Evolutionary conservation across 306 rosid genomes (phyloP).

Genomic region (Canavalia gladiata): DNA sequence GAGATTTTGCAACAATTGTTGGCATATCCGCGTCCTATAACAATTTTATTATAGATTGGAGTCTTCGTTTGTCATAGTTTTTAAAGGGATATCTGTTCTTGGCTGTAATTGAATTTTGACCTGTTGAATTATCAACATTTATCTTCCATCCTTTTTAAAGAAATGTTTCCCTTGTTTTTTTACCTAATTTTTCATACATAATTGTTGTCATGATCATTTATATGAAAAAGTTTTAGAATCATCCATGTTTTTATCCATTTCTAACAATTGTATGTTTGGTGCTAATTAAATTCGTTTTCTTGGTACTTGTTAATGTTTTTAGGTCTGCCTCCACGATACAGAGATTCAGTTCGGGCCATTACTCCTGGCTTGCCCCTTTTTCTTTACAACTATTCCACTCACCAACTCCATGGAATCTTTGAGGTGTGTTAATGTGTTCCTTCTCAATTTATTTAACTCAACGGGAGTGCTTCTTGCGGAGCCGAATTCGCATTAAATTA

Average conservation of each 20-base stretch:
- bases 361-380: constrained; percentile 98
- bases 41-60: not conserved
- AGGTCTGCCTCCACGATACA: constrained; percentile 97
- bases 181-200: not conserved
- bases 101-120: constrained; percentile 7
- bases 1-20: constrained; percentile 4
- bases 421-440: constrained; percentile 65
- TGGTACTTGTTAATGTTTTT: constrained; percentile 10
- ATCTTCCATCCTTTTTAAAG: too few species aligned
- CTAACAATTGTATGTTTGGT: not conserved
- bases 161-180: not conserved
- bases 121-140: constrained; percentile 5
- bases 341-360: constrained; percentile 94
- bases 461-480: not conserved
- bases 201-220: constrained; percentile 4
- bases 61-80: not conserved
- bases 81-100: not conserved
- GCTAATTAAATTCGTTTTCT: constrained; percentile 10
- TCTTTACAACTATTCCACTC: constrained; percentile 97
- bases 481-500: not conserved
- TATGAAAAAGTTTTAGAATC: not conserved
- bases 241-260: too few species aligned
- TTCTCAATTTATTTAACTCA: not conserved
- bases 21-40: not conserved
- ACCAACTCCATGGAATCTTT: constrained; percentile 98